Base-by-base conservation (phyloP, 202 grass and related monocot species). In the Eragrostis tef region DNA sequence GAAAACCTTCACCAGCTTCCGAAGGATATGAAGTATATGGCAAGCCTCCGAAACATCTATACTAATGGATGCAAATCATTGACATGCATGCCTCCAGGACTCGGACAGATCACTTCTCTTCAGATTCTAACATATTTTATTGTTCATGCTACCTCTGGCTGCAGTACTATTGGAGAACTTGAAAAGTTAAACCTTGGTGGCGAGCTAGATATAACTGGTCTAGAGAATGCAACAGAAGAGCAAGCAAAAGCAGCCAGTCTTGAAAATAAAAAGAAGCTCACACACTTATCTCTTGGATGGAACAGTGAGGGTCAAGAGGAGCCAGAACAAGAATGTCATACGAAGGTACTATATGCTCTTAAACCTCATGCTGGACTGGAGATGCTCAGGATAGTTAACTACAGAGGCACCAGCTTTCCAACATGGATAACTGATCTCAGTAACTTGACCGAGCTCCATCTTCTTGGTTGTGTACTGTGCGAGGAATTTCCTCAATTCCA, bases 71-170 rank as follows among this genome's bases (percentile, higher is more conserved):
- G 56, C 45, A 0, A 0, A 31, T 27, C 10, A 12, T 81, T 92
- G n/a, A 24, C 4, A 6, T 22, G 44, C 64, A 84, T 81, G 76
- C 90, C 90, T 61, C 19, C 27, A 34, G 31, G 29, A 12, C 45
- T 92, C 0, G 75, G 86, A 25, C 46, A 84, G 45, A 41, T 92
- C 46, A 87, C 53, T 80, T 86, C 20, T 47, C 59, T 89, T 13
- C 80, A 81, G n/a, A 81, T 70, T 15, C 42, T 92, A 69, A 89
- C 83, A 43, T 54, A 21, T 17, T 89, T 87, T 64, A 63, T 87
- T 7, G 51, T 51, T 47, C 27, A 77, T 6, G 34, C 41, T 19
- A 21, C 19, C 41, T 22, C 19, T 8, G n/a, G 13, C 0, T 85
- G 66, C 12, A 49, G 66, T 43, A 50, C 17, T 47, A 71, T 80